Base-by-base conservation (phyloP, 352 stramenopile genomes). In the Globisporangium sylvaticum region DNA sequence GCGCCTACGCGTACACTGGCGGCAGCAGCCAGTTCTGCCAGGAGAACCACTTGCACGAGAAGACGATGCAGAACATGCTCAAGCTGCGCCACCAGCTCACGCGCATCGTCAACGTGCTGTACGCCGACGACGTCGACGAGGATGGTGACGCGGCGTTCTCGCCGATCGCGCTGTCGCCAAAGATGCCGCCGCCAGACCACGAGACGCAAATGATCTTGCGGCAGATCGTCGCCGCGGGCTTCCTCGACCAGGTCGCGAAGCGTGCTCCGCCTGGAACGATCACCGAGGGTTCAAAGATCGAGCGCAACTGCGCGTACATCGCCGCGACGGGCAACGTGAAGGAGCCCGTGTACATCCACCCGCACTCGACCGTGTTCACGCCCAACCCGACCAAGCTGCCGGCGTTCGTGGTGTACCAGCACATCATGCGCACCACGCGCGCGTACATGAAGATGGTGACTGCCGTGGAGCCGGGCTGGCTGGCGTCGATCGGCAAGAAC, bases 381-480 rank as follows among this genome's bases (percentile, higher is more conserved):
- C 80, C 80, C 0, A 81, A 92, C 62, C 75, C 87, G 50, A 70
- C 65, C 34, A 89, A 88, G 61, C 66, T 95, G 50, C 83, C 87
- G 14, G 39, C 66, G 52, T 94, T 89, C 67, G 84, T 94, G 7
- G 85, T 93, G 34, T 95, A 91, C 66, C 81, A 91, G 55, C 74
- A 87, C 67, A 87, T 95, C 63, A 84, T 87, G 77, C 84, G 84
- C 46, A 90, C 87, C 3, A 84, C 78, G 18, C 82, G 83, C 62
- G 83, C 84, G 59, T 98, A 98, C 81, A 98, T 99, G 94, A 98
- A 95, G 68, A 98, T 90, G 68, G 97, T 99, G 27, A 99, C 97
- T 9, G 94, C 97, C 1, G 94, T 99, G 15, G 97, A 99, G 66
- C 92, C 95, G 6, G 86, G 97, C 71, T 99, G 98, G 97, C 88